Base-by-base conservation (phyloP, 768 basidiomycete species). In the Boletus patriciae region DNA sequence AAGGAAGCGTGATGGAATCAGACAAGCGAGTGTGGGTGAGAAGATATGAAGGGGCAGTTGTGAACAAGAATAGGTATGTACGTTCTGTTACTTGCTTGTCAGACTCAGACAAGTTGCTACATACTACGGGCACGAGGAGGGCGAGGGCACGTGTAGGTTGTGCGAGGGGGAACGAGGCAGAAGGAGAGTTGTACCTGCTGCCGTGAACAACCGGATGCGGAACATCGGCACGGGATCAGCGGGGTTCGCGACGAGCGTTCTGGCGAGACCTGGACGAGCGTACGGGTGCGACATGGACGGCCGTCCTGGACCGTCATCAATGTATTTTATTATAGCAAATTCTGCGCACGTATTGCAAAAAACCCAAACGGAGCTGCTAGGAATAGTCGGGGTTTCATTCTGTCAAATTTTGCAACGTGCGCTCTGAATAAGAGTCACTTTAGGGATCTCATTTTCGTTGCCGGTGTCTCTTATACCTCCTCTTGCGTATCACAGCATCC, bases 371-470 rank as follows among this genome's bases (percentile, higher is more conserved):
- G 66, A 67, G 66, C 61, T 66, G 64, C 57, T 41, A 66, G 67
- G 64, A 55, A 69, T 59, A 59, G 63, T 64, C 68, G 68, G 68
- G 68, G 68, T 70, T 70, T 69, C 64, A 70, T 70, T 67, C 60
- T 66, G 66, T 68, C 66, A 68, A 59, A 37, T 42, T 57, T 58
- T 62, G 65, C 67, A 70, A 62, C 67, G 68, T 68, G 67, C 60
- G 66, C 51, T 8, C 21, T 38, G 54, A 52, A 48, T 52, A 65
- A 62, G 46, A 42, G 21, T 55, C 62, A 36, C 10, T 27, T 52
- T 57, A 55, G 38, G 46, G 54, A 57, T 58, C 52, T 42, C 54
- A 15, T 59, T 58, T 54, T 44, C 50, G 7, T 54, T 55, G 59
- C 66, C 54, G 63, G 54, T 55, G 66, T 60, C 60, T 69, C 67